These are phyloP conservation scores for Chaetoceros tenuissimus DNA, from an alignment of 108 stramenopile species.

Conservation along the genomic window DNA sequence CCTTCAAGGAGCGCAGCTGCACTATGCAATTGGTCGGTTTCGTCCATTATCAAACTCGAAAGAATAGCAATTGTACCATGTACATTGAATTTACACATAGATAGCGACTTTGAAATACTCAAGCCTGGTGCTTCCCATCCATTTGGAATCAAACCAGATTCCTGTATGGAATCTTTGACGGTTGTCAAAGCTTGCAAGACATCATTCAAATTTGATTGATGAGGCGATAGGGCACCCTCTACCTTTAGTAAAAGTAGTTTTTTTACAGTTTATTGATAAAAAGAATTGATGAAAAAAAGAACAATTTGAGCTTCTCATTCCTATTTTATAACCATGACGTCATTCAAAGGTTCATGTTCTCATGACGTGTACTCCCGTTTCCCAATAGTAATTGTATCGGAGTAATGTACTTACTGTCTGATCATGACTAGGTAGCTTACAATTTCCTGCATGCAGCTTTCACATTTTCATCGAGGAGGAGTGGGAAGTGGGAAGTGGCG, in stretches of 20 bases:
- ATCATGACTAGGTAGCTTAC: too few relatives aligned
- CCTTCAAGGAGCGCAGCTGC: conserved; percentile 1
- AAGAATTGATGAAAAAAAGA: too few relatives aligned
- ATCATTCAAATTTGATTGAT: conserved; percentile 60
- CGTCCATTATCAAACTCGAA: conserved; percentile 20
- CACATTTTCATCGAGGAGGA: too few relatives aligned
- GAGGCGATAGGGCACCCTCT: conserved; percentile 70
- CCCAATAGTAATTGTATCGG: too few relatives aligned
- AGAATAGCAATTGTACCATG: conserved; percentile 65
- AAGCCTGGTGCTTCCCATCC: conserved; percentile 76
- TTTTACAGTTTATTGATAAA: too few relatives aligned
- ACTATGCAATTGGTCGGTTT: conserved; percentile 5
- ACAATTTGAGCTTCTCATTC: too few relatives aligned
- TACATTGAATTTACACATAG: conserved; percentile 55
- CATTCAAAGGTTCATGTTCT: too few relatives aligned
- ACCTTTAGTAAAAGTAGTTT: conserved; percentile 62
- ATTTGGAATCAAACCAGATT: conserved; percentile 28
- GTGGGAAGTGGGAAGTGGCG: too few relatives aligned
- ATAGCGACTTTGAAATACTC: conserved; percentile 48
- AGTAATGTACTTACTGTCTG: too few relatives aligned
- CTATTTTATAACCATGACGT: too few relatives aligned
- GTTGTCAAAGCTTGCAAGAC: conserved; percentile 53
- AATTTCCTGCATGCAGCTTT: too few relatives aligned
- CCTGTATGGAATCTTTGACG: conserved; percentile 41
- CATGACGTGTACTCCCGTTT: too few relatives aligned